Evolutionary conservation across 768 basidiomycete genomes (phyloP).

Genomic region (Leccinum ochraceum): DNA sequence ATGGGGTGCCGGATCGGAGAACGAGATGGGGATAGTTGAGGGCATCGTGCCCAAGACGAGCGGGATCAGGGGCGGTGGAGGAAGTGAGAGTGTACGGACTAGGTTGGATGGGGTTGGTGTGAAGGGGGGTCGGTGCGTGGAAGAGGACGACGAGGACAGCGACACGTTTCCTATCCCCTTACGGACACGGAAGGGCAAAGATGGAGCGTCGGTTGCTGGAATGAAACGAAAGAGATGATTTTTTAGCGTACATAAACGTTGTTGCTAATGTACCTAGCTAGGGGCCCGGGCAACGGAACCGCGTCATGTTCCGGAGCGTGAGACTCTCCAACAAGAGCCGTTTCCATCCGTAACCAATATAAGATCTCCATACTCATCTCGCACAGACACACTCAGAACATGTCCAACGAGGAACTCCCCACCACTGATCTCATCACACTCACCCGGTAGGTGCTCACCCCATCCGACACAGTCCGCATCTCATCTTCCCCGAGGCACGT

Average conservation of each 20-base stretch:
- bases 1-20: conserved; percentile 52
- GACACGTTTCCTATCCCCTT: conserved; percentile 69
- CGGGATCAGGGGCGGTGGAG: conserved; percentile 51
- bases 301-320: conserved; percentile 29
- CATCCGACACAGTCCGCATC: background rate
- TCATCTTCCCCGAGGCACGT: conserved; percentile 63
- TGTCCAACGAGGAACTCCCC: conserved; percentile 60
- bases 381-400: conserved; percentile 16
- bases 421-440: conserved; percentile 90
- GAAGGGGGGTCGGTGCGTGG: conserved; percentile 28
- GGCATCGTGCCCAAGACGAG: conserved; percentile 62
- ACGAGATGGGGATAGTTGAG: conserved; percentile 50
- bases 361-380: background rate
- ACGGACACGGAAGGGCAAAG: conserved; percentile 66
- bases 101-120: conserved; percentile 13
- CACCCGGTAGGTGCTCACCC: conserved; percentile 62
- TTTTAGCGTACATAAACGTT: conserved; percentile 12
- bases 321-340: conserved; percentile 19
- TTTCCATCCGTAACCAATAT: conserved; percentile 22
- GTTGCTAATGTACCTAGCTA: conserved; percentile 16
- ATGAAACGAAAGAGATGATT: conserved; percentile 63
- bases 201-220: conserved; percentile 46
- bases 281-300: background rate
- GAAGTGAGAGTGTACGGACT: conserved; percentile 23
- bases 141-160: conserved; percentile 72